Base-by-base conservation (phyloP, 371 early-diverging fungal genomes). In the Mortierella sp. region DNA sequence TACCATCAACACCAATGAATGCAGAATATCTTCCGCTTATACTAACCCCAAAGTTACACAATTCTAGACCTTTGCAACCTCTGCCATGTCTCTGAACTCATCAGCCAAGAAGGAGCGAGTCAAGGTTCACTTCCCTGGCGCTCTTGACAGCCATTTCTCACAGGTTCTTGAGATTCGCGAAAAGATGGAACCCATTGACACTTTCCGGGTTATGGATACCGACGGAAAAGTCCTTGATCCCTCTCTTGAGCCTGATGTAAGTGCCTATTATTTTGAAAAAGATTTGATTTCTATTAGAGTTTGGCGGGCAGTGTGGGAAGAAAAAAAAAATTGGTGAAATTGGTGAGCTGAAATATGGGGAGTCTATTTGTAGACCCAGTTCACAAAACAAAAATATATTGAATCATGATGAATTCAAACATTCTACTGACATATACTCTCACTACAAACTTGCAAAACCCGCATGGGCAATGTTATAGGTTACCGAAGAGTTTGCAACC, bases 171-270 rank as follows among this genome's bases (percentile, higher is more conserved):
- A 85, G 29, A 85, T 87, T 62, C 86, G 88, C 32, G 83, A 83
- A 64, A 69, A 66, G 66, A 83, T 82, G 54, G 91, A 90, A 40
- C 82, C 93, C 22, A 90, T 98, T 26, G 92, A 95, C 43, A 96
- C 97, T 2, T 98, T 96, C 84, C 92, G 96, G 32, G 96, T 98
- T 23, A 93, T 98, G 93, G 97, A 97, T 84, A 89, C 85, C 19
- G 91, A 95, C 26, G 98, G 98, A 17, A 86, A 87, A 37, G 89
- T 96, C 28, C 75, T 92, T 35, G 91, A 92, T 59, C 60, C 88
- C 4, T 84, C 85, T 6, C 85, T 95, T 61, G 96, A 96, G 37
- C 98, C 97, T 5, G 80, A 91, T 59, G 91, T 90, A 75, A 17
- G 59, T 43, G 26, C 8, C 40, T 8, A 8, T 29, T 8, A 26